Percentiles rank a stretch among this genome's conserved stretches.
Evolutionary conservation across 768 basidiomycete genomes (phyloP).

Genomic region (Tulasnella sp.): DNA sequence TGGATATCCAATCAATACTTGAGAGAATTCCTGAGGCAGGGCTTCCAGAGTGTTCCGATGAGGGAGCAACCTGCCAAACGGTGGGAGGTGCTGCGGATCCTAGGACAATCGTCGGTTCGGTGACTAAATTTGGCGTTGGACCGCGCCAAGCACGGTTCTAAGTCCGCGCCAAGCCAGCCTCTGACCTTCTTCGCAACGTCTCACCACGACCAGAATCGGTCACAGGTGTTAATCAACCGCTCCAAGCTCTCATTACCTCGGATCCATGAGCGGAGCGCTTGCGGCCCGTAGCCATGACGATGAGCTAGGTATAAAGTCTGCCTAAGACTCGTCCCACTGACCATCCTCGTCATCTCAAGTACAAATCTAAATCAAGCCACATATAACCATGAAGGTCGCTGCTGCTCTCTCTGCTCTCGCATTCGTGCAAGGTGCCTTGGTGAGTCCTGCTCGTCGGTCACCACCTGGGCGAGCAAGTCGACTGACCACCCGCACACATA

Average conservation of each 20-base stretch:
- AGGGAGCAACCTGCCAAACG: background rate
- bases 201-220: background rate
- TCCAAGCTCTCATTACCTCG: background rate
- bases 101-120: background rate
- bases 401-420: background rate
- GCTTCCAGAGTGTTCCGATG: background rate
- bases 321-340: background rate
- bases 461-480: background rate
- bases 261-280: background rate
- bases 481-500: background rate
- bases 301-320: background rate
- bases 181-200: background rate
- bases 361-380: background rate
- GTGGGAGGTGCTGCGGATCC: background rate
- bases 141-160: background rate
- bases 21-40: background rate
- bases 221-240: background rate
- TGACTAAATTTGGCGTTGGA: background rate
- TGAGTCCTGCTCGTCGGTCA: background rate
- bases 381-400: background rate
- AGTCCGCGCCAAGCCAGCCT: background rate
- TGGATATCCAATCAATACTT: background rate
- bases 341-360: background rate
- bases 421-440: background rate
- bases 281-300: background rate